phyloP scores from a whole-genome alignment of 2,329 filamentous ascomycete genomes.

The Ophiostoma montium region DNA sequence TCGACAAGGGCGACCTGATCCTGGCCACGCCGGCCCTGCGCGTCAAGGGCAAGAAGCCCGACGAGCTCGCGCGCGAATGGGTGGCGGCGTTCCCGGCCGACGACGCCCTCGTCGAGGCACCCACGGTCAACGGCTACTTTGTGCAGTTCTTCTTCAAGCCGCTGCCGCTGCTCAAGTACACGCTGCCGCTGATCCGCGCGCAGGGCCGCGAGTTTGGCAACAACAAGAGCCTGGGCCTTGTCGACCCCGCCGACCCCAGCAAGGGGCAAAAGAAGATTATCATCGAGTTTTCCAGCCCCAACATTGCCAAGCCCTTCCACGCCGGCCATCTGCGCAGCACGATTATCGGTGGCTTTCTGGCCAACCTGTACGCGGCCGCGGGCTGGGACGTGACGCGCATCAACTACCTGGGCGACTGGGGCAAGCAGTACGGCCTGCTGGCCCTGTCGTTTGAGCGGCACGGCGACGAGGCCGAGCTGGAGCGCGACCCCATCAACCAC shows the following conservation, averaged over 20 bases:
- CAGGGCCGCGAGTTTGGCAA: conserved; percentile 48
- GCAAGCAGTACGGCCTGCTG: conserved; percentile 61
- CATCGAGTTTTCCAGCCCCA: conserved; percentile 73
- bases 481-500: conserved; percentile 65
- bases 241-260: conserved; percentile 45
- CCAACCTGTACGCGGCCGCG: conserved; percentile 54
- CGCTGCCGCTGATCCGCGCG: conserved; percentile 56
- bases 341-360: conserved; percentile 65
- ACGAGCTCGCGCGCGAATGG: conserved; percentile 48
- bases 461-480: conserved; percentile 57
- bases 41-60: conserved; percentile 55
- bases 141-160: conserved; percentile 70
- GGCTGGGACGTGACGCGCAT: conserved; percentile 62
- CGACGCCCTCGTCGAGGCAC: conserved; percentile 58
- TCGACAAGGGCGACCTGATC: conserved; percentile 73
- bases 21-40: conserved; percentile 68
- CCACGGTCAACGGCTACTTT: conserved; percentile 51
- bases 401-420: conserved; percentile 74
- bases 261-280: conserved; percentile 52
- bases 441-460: conserved; percentile 64
- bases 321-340: conserved; percentile 65
- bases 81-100: conserved; percentile 39
- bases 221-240: conserved; percentile 45
- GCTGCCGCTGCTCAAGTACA: conserved; percentile 46
- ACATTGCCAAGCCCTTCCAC: conserved; percentile 77